These are phyloP conservation scores for Tripterygium wilfordii DNA, from an alignment of 177 flowering plant genomes.

Conservation along the genomic window DNA sequence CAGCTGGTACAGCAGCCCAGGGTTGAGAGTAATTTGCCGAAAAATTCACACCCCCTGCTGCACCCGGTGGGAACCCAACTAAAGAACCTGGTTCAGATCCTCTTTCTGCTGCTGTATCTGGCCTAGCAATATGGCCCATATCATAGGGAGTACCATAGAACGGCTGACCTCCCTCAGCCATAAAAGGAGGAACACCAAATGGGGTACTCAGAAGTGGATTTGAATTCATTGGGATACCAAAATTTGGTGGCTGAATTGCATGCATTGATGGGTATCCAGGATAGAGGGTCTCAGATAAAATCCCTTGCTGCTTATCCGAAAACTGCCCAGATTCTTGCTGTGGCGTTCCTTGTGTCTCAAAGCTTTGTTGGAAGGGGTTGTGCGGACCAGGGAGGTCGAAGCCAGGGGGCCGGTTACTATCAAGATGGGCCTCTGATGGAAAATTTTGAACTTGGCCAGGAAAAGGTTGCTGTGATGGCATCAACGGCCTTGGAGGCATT, in stretches of 20 bases:
- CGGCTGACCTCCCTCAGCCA: constrained; percentile 52
- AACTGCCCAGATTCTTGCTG: constrained; percentile 49
- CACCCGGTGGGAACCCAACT: constrained; percentile 56
- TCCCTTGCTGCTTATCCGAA: constrained; percentile 43
- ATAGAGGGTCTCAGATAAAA: constrained; percentile 30
- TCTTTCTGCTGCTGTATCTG: constrained; percentile 42
- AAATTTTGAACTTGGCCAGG: constrained; percentile 36
- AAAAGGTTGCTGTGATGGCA: constrained; percentile 44
- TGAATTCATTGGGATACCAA: constrained; percentile 40
- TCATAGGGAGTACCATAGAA: constrained; percentile 49
- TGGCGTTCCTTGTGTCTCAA: no score
- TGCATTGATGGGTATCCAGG: constrained; percentile 44
- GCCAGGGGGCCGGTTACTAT: constrained; percentile 32
- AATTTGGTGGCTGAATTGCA: constrained; percentile 46
- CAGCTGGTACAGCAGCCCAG: constrained; percentile 48
- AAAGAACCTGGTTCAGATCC: constrained; percentile 70
- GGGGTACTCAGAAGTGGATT: constrained; percentile 36
- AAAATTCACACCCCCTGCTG: constrained; percentile 29
- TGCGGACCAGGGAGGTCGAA: no score
- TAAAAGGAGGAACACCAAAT: constrained; percentile 53
- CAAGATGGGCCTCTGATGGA: constrained; percentile 39
- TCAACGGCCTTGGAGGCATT: constrained; percentile 36
- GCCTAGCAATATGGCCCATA: constrained; percentile 41
- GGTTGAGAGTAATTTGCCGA: constrained; percentile 43
- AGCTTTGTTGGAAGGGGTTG: no score